Evolutionary conservation across 192 early-diverging fungal genomes (phyloP).

Genomic region (Backusella liffmaniae): DNA sequence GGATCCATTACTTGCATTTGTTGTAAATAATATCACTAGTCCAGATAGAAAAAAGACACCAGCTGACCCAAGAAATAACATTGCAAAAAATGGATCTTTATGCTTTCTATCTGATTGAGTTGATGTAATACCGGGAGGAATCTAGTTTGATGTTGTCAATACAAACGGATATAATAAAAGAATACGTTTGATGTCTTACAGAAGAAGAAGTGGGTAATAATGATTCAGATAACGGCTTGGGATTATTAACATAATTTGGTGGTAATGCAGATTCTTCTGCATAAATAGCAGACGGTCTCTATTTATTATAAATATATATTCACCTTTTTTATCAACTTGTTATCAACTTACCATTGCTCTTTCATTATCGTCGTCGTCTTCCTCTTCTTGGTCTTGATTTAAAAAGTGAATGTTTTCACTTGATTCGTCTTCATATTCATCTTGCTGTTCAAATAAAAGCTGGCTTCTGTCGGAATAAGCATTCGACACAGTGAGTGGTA

Average conservation of each 20-base stretch:
- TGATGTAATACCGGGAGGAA: conserved; percentile 42
- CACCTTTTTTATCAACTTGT: background rate
- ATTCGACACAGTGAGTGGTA: conserved; percentile 30
- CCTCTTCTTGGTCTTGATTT: conserved; percentile 15
- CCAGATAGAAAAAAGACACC: conserved; percentile 41
- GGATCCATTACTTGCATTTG: conserved; percentile 39
- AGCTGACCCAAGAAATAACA: conserved; percentile 38
- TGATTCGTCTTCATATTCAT: conserved; percentile 11
- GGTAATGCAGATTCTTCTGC: conserved; percentile 45
- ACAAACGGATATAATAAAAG: background rate
- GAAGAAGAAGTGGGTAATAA: conserved; percentile 42
- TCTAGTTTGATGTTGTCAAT: conserved; percentile 12
- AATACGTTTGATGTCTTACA: conserved; percentile 26
- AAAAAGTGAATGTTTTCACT: conserved; percentile 2
- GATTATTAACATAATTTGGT: conserved; percentile 30
- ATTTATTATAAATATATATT: background rate
- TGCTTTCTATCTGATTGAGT: conserved; percentile 43
- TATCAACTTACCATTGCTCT: background rate
- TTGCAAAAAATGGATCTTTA: conserved; percentile 50
- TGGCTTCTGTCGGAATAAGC: conserved; percentile 35
- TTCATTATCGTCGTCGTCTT: conserved; percentile 15
- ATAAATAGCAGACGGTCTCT: conserved; percentile 57
- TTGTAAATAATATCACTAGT: conserved; percentile 47
- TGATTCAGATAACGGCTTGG: conserved; percentile 43
- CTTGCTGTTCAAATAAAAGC: conserved; percentile 26